Evolutionary conservation across 2,329 filamentous ascomycete species (phyloP), one percentile per base, ranked within the genome.

Genomic region (Stagonosporopsis rhizophila): DNA sequence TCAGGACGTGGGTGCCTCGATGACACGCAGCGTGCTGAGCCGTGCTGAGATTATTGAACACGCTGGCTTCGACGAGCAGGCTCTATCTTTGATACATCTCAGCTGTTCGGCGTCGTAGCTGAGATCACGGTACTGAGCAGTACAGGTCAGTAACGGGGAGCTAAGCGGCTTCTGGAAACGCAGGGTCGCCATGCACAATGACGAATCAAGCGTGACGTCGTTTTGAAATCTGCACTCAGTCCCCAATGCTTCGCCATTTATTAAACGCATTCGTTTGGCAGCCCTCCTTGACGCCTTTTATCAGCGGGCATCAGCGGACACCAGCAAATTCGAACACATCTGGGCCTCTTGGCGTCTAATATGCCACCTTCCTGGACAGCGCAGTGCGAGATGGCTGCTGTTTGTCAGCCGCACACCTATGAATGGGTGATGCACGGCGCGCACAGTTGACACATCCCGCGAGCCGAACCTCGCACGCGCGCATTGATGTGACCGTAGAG

Each of bases 261-360:
- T 64, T 68, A 63, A 64, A 67, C 57, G 58, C 45, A 44, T 49
- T 54, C 28, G 52, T 51, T 51, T 60, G 56, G 58, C 59, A 71
- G 63, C 58, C 58, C 60, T 66, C 57, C 50, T 45, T 55, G 52
- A 52, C 19, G 40, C 52, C 44, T 44, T 61, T 55, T 44, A 44
- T 44, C 56, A 58, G 58, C 57, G 63, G 60, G 49, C 61, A 58
- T 50, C 58, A 59, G 56, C 57, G 63, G 60, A 48, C 61, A 58
- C 49, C 58, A 59, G 56, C 62, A 60, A 56, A 54, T 72, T 68
- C 59, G 64, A 70, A 67, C 66, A 65, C 69, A 66, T 74, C 70
- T 64, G 72, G 72, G 59, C 67, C 46, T 57, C 71, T 74, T 72
- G 72, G 71, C 71, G 49, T 44, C 35, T 27, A 53, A 48, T 37